Evolutionary conservation across 169 alveolate species (phyloP), one percentile per base, ranked within the genome.

Genomic region (Plasmodium ovale): DNA sequence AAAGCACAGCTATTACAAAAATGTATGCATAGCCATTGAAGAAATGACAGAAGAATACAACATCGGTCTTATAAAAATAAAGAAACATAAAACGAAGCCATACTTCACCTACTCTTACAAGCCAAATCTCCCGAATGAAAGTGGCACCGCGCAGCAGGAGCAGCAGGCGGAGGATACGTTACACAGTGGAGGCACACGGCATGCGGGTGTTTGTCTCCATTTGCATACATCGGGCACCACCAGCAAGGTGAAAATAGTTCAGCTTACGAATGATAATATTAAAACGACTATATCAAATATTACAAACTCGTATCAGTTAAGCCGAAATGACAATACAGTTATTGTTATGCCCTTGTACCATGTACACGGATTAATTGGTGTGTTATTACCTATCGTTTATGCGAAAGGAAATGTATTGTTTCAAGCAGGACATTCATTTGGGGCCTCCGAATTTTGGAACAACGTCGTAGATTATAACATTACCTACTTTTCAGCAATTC

Each of bases 281-380:
- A 82, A 82, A 82, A 82, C 90, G 29, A 82, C 77, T 10, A 82
- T 65, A 10, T 42, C 0, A 12, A 82, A 82, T 65, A 82, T 82
- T 42, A 33, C 49, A 19, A 82, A 31, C 23, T 65, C 90, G 3
- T 82, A 82, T 53, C 33, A 70, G 47, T 37, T 82, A 58, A 82
- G 53, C 39, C 47, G n/a, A 49, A 64, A 82, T n/a, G 90, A 82
- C 58, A 82, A 82, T 31, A 82, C 90, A 23, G 49, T 82, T 14
- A 42, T 82, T 9, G 82, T 82, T 25, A 82, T 82, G 90, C 90
- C 90, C 7, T 69, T 82, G 19, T 82, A 65, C 51, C 90, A 82
- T 82, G 90, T 82, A 16, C 90, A 82, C 65, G 90, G 90, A 25
- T 59, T 82, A n/a, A 82, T 82, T 5, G 90, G 90, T 19, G 90